Percentiles rank a stretch among this genome's conserved stretches.
These are phyloP conservation scores for Chamaecrista fasciculata DNA, from an alignment of 306 rosid genomes.

Conservation along the genomic window DNA sequence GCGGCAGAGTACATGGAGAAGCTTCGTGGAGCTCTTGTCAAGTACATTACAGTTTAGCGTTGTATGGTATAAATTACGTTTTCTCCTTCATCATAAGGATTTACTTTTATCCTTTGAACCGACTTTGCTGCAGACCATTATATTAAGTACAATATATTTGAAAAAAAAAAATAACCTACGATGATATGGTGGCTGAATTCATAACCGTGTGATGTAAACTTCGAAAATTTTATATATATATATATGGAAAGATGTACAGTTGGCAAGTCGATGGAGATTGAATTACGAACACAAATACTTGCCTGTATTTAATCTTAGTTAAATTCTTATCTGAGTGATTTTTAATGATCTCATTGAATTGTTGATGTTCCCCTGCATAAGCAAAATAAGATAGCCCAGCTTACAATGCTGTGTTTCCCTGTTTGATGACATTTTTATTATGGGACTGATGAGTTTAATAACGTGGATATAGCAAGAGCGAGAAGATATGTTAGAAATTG, in stretches of 20 bases:
- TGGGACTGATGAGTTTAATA: too few species aligned
- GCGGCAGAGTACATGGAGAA: conserved; percentile 94
- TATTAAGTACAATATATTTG: not conserved
- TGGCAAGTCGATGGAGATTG: conserved; percentile 4
- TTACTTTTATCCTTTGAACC: conserved; percentile 10
- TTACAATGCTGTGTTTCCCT: not conserved
- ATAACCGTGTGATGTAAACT: conserved; percentile 19
- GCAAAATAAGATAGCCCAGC: conserved; percentile 3
- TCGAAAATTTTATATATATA: too few species aligned
- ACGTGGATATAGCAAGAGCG: not conserved
- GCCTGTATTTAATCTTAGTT: not conserved
- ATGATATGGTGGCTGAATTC: conserved; percentile 11
- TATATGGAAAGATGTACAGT: too few species aligned
- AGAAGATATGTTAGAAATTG: not conserved
- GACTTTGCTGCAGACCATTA: conserved; percentile 5
- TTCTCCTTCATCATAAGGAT: not conserved
- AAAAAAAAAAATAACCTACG: conserved; percentile 2
- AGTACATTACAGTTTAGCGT: conserved; percentile 71
- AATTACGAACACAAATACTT: conserved; percentile 9
- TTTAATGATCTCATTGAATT: not conserved
- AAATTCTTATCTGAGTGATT: not conserved
- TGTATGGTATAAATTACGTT: conserved; percentile 9
- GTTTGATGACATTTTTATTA: not conserved
- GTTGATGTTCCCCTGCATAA: not conserved
- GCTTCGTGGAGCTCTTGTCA: conserved; percentile 81